Percentiles rank a stretch among this genome's conserved stretches.
Conservation (phyloP, 345 rosid species). For the Gynandropsis gynandra region DNA sequence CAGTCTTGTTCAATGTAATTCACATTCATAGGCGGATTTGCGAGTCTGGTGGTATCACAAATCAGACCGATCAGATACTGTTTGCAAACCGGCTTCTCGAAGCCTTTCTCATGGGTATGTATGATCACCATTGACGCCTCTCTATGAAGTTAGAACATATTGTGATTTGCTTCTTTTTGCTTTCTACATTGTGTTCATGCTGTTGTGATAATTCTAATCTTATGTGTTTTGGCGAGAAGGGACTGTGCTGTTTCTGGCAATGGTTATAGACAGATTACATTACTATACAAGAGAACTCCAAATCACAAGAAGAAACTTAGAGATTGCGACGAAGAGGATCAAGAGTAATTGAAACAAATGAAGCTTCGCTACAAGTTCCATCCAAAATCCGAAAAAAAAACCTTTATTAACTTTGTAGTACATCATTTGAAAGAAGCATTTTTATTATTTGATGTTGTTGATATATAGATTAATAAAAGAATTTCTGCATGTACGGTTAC, state of each 20-base stretch:
- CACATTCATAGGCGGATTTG: constrained; percentile 25
- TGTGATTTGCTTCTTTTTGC: neutral
- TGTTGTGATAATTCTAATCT: too few species aligned
- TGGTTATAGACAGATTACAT: constrained; percentile 33
- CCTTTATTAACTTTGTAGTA: too few species aligned
- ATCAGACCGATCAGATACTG: constrained; percentile 31
- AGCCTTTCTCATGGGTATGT: constrained; percentile 26
- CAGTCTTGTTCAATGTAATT: constrained; percentile 23
- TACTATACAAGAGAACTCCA: constrained; percentile 33
- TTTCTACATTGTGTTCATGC: too few species aligned
- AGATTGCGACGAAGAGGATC: constrained; percentile 22
- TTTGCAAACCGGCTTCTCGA: constrained; percentile 29
- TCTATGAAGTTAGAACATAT: neutral
- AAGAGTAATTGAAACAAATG: constrained; percentile 7
- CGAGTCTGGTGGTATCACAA: constrained; percentile 24
- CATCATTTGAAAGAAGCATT: too few species aligned
- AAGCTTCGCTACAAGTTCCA: too few species aligned
- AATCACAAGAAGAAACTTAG: constrained; percentile 26
- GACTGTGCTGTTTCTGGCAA: constrained; percentile 24
- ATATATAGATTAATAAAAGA: too few species aligned
- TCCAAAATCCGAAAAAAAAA: too few species aligned
- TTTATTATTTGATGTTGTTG: too few species aligned
- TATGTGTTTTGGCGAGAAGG: constrained; percentile 12
- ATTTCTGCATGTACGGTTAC: too few species aligned
- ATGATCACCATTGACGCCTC: neutral